A percentile compares a stretch with the other conserved stretches of the same genome.
These are phyloP conservation scores for Hygrocybe coccinea DNA, from an alignment of 768 basidiomycete species.

Conservation along the genomic window DNA sequence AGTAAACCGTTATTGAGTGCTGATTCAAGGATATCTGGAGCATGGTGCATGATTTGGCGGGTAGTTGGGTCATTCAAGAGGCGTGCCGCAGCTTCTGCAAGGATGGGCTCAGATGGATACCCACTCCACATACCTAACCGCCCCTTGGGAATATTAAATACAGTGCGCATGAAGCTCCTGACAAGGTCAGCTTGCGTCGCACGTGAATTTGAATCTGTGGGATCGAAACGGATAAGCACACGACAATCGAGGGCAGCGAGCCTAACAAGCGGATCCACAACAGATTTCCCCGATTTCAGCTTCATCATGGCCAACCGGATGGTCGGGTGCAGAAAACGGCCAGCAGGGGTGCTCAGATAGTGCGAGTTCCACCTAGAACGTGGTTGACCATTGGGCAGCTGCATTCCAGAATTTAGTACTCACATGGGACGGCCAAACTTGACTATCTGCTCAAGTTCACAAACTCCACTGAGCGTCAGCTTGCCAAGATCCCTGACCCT, in stretches of 20 bases:
- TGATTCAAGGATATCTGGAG: conserved; percentile 1
- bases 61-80: not conserved
- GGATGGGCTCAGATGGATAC: conserved; percentile 5
- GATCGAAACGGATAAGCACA: conserved; percentile 1
- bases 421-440: conserved; percentile 7
- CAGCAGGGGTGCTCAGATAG: not conserved
- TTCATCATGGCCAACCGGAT: conserved; percentile 1
- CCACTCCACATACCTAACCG: not conserved
- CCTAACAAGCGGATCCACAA: not conserved
- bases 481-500: not conserved
- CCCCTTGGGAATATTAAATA: conserved; percentile 1
- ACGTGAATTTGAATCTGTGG: not conserved
- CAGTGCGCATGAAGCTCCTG: not conserved
- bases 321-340: not conserved
- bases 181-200: not conserved
- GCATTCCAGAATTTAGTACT: not conserved
- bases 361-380: conserved; percentile 4
- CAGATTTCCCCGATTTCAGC: not conserved
- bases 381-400: not conserved
- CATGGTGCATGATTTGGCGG: not conserved
- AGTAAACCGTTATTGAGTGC: conserved; percentile 2
- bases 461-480: conserved; percentile 1
- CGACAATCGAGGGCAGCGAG: conserved; percentile 4
- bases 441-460: conserved; percentile 3
- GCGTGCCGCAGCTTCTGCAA: conserved; percentile 3